Evolutionary conservation across 1,284 basidiomycete species (phyloP).

Genomic region (Cryptococcus sp.): DNA sequence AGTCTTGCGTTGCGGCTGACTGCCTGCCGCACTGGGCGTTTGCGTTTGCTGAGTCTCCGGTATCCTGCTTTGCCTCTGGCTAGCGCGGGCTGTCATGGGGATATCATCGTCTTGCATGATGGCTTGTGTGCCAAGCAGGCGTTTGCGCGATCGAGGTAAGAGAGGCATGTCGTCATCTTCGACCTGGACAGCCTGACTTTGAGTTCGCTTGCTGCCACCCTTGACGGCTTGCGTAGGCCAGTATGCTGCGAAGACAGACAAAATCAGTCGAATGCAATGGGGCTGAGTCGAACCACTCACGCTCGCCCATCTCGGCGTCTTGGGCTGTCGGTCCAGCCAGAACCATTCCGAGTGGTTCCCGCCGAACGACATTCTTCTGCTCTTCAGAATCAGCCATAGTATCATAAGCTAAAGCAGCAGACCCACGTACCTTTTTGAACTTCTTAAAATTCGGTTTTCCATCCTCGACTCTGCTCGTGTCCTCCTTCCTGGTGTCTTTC

Average conservation of each 20-base stretch:
- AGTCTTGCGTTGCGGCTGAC: constrained; percentile 16
- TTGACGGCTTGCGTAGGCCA: constrained; percentile 36
- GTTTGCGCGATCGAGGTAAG: constrained; percentile 24
- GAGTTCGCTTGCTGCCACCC: constrained; percentile 14
- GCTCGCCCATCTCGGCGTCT: constrained; percentile 46
- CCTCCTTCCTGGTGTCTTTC: constrained; percentile 54
- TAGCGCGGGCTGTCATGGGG: constrained; percentile 6
- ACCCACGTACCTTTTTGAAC: constrained; percentile 70
- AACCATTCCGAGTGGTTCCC: constrained; percentile 39
- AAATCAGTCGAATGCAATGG: background rate
- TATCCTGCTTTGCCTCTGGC: constrained; percentile 8
- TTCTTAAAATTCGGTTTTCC: constrained; percentile 78
- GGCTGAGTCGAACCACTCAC: constrained; percentile 27
- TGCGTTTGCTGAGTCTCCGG: constrained; percentile 7
- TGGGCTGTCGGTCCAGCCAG: constrained; percentile 36
- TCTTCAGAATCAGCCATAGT: background rate
- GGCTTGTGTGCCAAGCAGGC: constrained; percentile 23
- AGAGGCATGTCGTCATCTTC: constrained; percentile 42
- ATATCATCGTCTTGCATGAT: constrained; percentile 31
- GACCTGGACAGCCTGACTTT: constrained; percentile 10
- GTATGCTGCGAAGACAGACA: constrained; percentile 32
- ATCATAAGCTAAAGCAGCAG: background rate
- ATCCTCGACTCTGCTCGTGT: constrained; percentile 53
- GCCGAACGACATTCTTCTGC: constrained; percentile 45
- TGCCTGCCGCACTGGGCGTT: background rate